Conservation (phyloP, 495 filamentous ascomycete species). For the Lasiosphaeriaceae sp. region DNA sequence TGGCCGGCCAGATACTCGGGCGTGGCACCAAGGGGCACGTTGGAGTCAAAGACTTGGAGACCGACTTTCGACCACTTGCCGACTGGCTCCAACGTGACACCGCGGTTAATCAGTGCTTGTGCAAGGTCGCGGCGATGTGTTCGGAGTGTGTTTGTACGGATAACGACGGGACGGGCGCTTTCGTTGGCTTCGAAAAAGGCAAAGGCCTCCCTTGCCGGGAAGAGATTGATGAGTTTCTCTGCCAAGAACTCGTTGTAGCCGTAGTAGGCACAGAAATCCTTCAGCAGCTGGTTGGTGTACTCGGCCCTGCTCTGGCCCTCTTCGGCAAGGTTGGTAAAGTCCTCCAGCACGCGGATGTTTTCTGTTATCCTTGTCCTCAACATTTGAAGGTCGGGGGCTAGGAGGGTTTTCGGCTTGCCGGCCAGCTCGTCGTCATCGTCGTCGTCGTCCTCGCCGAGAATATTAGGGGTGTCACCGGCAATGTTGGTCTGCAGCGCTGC, state of each 20-base stretch:
- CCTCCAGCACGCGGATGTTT: constrained; percentile 83
- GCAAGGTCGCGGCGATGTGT: constrained; percentile 90
- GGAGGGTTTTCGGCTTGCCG: constrained; percentile 44
- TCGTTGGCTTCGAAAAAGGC: constrained; percentile 99
- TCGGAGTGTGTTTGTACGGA: constrained; percentile 89
- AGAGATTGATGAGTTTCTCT: constrained; percentile 59
- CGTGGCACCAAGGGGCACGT: constrained; percentile 93
- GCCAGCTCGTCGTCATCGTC: constrained; percentile 43
- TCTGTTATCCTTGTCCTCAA: constrained; percentile 89
- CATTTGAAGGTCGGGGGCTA: constrained; percentile 86
- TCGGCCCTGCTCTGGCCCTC: constrained; percentile 76
- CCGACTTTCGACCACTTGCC: constrained; percentile 99
- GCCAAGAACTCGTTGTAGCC: constrained; percentile 64
- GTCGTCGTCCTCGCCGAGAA: constrained; percentile 61
- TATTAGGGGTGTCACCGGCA: constrained; percentile 67
- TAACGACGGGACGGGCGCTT: constrained; percentile 67
- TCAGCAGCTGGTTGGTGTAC: constrained; percentile 78
- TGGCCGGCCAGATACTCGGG: constrained; percentile 96
- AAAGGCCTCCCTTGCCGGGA: constrained; percentile 90
- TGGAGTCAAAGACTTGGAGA: constrained; percentile 89
- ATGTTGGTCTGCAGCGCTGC: constrained; percentile 95
- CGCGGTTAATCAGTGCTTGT: constrained; percentile 92
- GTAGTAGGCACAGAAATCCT: constrained; percentile 92
- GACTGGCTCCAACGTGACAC: constrained; percentile 91
- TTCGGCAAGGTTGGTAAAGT: constrained; percentile 75